Percentiles rank a stretch among this genome's conserved stretches.
Conservation (phyloP, 345 rosid genomes). For the Gossypium australe region DNA sequence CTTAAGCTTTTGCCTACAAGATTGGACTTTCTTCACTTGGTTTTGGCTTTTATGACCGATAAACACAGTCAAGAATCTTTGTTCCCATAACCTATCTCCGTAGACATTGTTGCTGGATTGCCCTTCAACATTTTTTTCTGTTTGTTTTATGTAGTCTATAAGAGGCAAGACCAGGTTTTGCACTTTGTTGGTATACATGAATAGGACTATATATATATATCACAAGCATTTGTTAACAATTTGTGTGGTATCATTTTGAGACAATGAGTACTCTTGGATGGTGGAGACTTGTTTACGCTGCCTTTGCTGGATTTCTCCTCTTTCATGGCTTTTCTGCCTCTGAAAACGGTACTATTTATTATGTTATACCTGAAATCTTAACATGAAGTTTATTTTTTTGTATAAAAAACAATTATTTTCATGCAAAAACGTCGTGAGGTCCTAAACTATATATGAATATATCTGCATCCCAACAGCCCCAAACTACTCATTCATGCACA, state of each 20-base stretch:
- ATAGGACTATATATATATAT: neutral
- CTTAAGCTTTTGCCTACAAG: neutral
- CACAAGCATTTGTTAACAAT: neutral
- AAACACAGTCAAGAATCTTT: conserved; percentile 13
- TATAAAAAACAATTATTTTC: neutral
- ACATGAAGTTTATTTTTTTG: neutral
- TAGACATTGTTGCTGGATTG: neutral
- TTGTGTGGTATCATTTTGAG: neutral
- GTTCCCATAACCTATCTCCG: conserved; percentile 16
- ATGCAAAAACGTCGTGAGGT: neutral
- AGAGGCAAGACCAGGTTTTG: neutral
- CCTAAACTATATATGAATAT: neutral
- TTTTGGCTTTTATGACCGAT: neutral
- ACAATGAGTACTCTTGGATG: conserved; percentile 18
- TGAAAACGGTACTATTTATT: neutral
- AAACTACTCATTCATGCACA: conserved; percentile 36
- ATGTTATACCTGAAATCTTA: too few species aligned
- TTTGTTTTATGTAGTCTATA: neutral
- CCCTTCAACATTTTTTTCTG: neutral
- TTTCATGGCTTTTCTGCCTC: conserved; percentile 27
- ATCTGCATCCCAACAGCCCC: conserved; percentile 21
- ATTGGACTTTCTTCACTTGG: neutral
- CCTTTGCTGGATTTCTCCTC: conserved; percentile 24
- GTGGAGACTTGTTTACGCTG: conserved; percentile 3
- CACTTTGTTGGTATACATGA: neutral